Conservation (phyloP, 495 filamentous ascomycete genomes). For the Lindgomyces ingoldianus region DNA sequence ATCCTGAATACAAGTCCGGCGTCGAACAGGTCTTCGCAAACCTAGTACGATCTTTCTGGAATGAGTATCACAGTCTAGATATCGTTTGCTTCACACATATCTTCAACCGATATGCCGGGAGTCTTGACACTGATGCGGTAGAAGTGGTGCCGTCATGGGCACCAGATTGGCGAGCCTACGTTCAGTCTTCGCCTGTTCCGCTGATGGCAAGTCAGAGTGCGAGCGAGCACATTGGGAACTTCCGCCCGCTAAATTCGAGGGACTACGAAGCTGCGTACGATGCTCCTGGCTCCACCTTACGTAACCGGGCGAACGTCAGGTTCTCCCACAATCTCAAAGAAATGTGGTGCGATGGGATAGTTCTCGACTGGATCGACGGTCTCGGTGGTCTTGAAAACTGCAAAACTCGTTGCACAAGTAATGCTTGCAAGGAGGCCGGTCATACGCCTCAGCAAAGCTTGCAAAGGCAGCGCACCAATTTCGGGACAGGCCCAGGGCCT, state of each 20-base stretch:
- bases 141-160: conserved; percentile 14
- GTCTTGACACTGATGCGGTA: not conserved
- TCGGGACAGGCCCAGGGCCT: not conserved
- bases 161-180: conserved; percentile 16
- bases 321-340: conserved; percentile 20
- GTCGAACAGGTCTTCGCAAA: conserved; percentile 10
- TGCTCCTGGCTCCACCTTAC: not conserved
- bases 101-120: conserved; percentile 13
- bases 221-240: conserved; percentile 22
- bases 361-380: conserved; percentile 12
- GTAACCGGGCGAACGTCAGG: not conserved
- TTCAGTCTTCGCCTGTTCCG: conserved; percentile 17
- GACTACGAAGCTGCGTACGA: not conserved
- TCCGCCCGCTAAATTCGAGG: conserved; percentile 5
- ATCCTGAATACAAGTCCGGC: conserved; percentile 8
- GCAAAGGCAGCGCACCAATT: not conserved
- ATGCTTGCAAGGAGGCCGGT: not conserved
- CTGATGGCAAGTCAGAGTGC: conserved; percentile 28
- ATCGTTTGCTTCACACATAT: conserved; percentile 28
- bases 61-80: conserved; percentile 20
- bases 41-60: conserved; percentile 17
- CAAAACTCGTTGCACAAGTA: conserved; percentile 8
- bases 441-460: not conserved
- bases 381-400: conserved; percentile 11
- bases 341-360: conserved; percentile 24